A percentile compares a stretch with the other conserved stretches of the same genome.
These are phyloP conservation scores for Xylariaceae sp. DNA, from an alignment of 2,329 filamentous ascomycete genomes.

Conservation along the genomic window DNA sequence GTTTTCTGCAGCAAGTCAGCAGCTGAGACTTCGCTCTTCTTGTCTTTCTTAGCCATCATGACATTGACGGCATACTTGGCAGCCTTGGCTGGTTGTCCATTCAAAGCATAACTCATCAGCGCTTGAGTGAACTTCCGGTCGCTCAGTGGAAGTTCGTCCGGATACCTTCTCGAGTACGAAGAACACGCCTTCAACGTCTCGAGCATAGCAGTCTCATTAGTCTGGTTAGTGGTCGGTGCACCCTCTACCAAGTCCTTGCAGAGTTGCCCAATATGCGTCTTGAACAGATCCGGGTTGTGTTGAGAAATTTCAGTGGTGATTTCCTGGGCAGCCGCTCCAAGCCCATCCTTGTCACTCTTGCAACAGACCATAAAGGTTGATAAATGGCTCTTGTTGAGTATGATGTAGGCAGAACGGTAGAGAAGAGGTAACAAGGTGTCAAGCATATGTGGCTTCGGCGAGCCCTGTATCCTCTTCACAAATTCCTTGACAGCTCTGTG, in stretches of 20 bases:
- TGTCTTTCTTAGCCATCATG: slow-evolving; percentile 71
- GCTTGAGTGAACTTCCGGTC: slow-evolving; percentile 81
- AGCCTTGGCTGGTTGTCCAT: slow-evolving; percentile 77
- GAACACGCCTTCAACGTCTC: slow-evolving; percentile 94
- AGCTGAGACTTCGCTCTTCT: slow-evolving; percentile 80
- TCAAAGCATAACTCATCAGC: slow-evolving; percentile 79
- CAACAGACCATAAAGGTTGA: slow-evolving; percentile 87
- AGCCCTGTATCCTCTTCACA: slow-evolving; percentile 75
- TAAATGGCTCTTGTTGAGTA: slow-evolving; percentile 94
- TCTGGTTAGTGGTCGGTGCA: slow-evolving; percentile 68
- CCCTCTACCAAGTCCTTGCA: slow-evolving; percentile 84
- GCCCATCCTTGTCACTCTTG: slow-evolving; percentile 76
- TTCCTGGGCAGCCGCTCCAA: slow-evolving; percentile 81
- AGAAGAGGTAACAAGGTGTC: slow-evolving; percentile 82
- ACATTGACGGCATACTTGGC: slow-evolving; percentile 95
- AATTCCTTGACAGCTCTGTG: slow-evolving; percentile 89
- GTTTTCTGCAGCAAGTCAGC: slow-evolving; percentile 80
- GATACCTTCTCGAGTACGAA: slow-evolving; percentile 84
- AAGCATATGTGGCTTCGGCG: slow-evolving; percentile 65
- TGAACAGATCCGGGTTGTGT: slow-evolving; percentile 86
- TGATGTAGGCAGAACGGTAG: slow-evolving; percentile 79
- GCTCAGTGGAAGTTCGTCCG: slow-evolving; percentile 73
- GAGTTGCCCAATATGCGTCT: slow-evolving; percentile 87
- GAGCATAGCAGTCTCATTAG: slow-evolving; percentile 75
- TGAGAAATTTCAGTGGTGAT: slow-evolving; percentile 91